A percentile compares a stretch with the other conserved stretches of the same genome.
These are phyloP conservation scores for Calonectria montana DNA, from an alignment of 2,329 filamentous ascomycete species.

Conservation along the genomic window DNA sequence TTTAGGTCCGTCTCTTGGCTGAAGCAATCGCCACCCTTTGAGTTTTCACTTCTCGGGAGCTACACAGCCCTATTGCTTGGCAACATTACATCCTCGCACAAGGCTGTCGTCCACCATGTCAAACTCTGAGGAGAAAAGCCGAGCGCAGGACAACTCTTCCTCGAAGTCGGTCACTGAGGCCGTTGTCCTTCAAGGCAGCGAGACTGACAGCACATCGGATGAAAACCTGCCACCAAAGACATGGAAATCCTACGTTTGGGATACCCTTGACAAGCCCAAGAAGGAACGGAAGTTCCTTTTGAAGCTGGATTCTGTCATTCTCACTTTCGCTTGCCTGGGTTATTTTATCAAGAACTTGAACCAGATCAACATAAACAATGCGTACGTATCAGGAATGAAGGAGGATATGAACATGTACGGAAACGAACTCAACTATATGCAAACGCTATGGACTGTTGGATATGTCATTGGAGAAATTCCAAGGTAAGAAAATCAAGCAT, in stretches of 20 bases:
- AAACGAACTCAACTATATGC: constrained; percentile 61
- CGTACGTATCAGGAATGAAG: constrained; percentile 58
- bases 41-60: background rate
- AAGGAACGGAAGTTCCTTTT: constrained; percentile 55
- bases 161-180: constrained; percentile 18
- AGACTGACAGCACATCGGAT: constrained; percentile 30
- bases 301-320: constrained; percentile 55
- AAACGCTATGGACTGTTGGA: constrained; percentile 67
- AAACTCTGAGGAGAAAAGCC: constrained; percentile 8
- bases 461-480: constrained; percentile 63
- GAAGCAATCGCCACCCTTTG: background rate
- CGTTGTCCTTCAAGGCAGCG: constrained; percentile 15
- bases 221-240: constrained; percentile 48
- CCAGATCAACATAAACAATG: constrained; percentile 51
- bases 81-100: background rate
- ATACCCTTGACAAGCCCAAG: constrained; percentile 57
- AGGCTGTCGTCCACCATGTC: constrained; percentile 13
- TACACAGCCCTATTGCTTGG: background rate
- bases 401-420: constrained; percentile 61
- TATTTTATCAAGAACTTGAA: constrained; percentile 55
- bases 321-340: constrained; percentile 50
- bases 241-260: constrained; percentile 62
- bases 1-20: background rate
- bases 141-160: constrained; percentile 14
- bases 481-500: constrained; percentile 25